These are phyloP conservation scores for Cynara cardunculus DNA, from an alignment of 129 eudicot genomes.

Conservation along the genomic window DNA sequence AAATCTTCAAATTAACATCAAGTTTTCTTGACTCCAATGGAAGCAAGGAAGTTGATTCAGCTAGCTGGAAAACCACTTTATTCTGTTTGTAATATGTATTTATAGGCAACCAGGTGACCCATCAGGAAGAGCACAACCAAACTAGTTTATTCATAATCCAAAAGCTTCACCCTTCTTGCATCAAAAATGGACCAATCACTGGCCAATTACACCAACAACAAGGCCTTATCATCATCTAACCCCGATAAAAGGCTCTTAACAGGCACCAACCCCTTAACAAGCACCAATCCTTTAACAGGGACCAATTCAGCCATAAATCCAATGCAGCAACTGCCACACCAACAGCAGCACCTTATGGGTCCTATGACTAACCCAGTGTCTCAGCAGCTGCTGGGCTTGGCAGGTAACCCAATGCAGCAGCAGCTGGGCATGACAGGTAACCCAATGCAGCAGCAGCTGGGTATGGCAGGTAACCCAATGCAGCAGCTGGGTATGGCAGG, in stretches of 20 bases:
- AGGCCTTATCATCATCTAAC: conserved; percentile 29
- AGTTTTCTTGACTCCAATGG: conserved; percentile 27
- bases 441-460: conserved; percentile 16
- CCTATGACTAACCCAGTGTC: conserved; percentile 30
- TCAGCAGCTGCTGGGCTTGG: conserved; percentile 27
- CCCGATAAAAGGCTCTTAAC: conserved; percentile 30
- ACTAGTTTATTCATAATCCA: background rate
- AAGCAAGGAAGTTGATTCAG: conserved; percentile 72
- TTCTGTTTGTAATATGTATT: conserved; percentile 31
- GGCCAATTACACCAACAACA: conserved; percentile 30
- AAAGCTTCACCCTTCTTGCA: background rate
- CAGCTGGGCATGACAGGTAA: conserved; percentile 3
- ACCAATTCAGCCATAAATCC: conserved; percentile 23
- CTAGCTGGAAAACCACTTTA: conserved; percentile 34
- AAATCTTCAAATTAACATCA: conserved; percentile 32
- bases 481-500: background rate
- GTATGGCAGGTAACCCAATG: conserved; percentile 20
- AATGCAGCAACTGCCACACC: conserved; percentile 25
- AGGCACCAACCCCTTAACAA: conserved; percentile 10
- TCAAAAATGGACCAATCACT: conserved; percentile 25
- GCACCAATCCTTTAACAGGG: conserved; percentile 29
- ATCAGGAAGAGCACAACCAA: conserved; percentile 12
- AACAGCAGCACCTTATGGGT: conserved; percentile 26
- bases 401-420: conserved; percentile 29
- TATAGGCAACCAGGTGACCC: conserved; percentile 18